Evolutionary conservation across 352 stramenopile genomes (phyloP).

Genomic region (Pythium brachiatum): DNA sequence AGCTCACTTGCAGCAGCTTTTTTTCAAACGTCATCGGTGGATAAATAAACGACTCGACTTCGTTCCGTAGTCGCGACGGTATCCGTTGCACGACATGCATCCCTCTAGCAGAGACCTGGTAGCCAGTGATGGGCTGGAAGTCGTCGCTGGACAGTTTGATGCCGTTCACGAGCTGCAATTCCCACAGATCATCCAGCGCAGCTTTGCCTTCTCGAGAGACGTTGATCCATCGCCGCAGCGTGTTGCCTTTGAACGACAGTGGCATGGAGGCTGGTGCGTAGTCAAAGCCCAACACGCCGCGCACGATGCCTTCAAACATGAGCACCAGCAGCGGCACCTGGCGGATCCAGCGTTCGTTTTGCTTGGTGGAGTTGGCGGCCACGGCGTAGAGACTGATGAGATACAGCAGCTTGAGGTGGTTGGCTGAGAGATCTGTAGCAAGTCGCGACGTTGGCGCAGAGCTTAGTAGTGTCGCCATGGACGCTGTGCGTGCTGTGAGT

Average conservation of each 20-base stretch:
- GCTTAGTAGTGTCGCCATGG: conserved; percentile 11
- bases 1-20: conserved; percentile 47
- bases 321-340: conserved; percentile 95
- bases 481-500: conserved; percentile 14
- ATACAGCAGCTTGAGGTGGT: conserved; percentile 96
- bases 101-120: conserved; percentile 93
- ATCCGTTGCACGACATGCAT: conserved; percentile 85
- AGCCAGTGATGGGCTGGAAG: conserved; percentile 95
- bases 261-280: conserved; percentile 94
- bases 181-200: conserved; percentile 94
- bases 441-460: conserved; percentile 14
- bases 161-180: conserved; percentile 91
- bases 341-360: conserved; percentile 95
- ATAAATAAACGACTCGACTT: conserved; percentile 69
- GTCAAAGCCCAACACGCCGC: conserved; percentile 94
- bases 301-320: conserved; percentile 96
- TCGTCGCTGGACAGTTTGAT: conserved; percentile 92
- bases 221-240: conserved; percentile 89
- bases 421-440: conserved; percentile 80
- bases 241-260: conserved; percentile 91
- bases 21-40: conserved; percentile 43
- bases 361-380: conserved; percentile 80
- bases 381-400: conserved; percentile 94
- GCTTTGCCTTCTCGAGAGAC: conserved; percentile 94
- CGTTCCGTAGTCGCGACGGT: conserved; percentile 56